Conservation (phyloP, 2,329 filamentous ascomycete genomes). For the Cladobotryum protrusum region DNA sequence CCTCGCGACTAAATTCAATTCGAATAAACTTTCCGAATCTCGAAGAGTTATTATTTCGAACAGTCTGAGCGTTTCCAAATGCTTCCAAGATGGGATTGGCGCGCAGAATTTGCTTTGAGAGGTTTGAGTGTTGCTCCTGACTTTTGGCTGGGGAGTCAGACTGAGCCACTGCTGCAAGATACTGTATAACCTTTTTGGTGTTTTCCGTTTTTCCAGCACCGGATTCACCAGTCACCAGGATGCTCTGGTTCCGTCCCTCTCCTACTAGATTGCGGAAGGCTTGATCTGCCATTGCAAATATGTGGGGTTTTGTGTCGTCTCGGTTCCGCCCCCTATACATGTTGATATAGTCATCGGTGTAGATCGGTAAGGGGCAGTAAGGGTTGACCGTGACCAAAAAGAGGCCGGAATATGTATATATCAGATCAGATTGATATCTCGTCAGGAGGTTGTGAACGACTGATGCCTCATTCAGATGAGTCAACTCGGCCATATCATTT, state of each 20-base stretch:
- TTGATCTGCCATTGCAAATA: constrained; percentile 95
- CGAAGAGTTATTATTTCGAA: constrained; percentile 97
- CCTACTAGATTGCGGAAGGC: constrained; percentile 94
- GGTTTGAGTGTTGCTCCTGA: constrained; percentile 64
- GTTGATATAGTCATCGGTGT: constrained; percentile 93
- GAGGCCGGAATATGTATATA: constrained; percentile 95
- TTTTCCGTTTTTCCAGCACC: constrained; percentile 98
- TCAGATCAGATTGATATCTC: constrained; percentile 91
- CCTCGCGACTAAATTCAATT: constrained; percentile 84
- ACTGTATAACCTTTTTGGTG: constrained; percentile 99
- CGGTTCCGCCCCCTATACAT: constrained; percentile 91
- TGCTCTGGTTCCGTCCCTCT: constrained; percentile 93
- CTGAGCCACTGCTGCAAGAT: constrained; percentile 87
- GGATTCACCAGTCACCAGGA: constrained; percentile 95
- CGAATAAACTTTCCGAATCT: constrained; percentile 98
- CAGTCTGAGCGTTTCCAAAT: constrained; percentile 96
- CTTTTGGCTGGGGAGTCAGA: constrained; percentile 64
- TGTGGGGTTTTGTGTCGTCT: constrained; percentile 94
- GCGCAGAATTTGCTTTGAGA: constrained; percentile 92
- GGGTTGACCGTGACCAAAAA: constrained; percentile 97
- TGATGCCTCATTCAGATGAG: constrained; percentile 94
- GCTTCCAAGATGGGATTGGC: constrained; percentile 97
- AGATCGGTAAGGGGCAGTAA: constrained; percentile 90
- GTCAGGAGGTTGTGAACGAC: constrained; percentile 96
- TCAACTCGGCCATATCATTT: constrained; percentile 98